Evolutionary conservation across 2,329 filamentous ascomycete genomes (phyloP), one percentile per base, ranked within the genome.

Genomic region (Ophiostoma sp.): DNA sequence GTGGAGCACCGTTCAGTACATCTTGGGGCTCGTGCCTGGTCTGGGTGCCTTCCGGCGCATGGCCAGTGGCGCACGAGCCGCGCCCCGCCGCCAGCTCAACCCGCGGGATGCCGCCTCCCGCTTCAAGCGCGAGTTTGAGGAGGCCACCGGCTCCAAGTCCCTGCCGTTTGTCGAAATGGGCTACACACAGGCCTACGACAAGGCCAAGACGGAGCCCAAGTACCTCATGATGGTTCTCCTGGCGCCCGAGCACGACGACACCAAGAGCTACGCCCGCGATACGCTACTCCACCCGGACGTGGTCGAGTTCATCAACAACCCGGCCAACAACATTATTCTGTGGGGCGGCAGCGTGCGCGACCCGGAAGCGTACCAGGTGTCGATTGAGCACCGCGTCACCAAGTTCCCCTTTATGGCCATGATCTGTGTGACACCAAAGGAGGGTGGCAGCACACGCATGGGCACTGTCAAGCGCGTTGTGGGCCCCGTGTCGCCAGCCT

Each of bases 321-420:
- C 92, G 0, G 82, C 86, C 45, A 94, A 94, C 81, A 92, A 95
- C 79, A 88, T 98, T 39, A 85, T 98, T 48, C 82, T 99, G 2
- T 99, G 96, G 96, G 94, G 92, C 55, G 96, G 96, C 64, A 97
- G 94, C 77, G 92, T 98, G 0, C 89, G 94, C 76, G 96, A 99
- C 80, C 92, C 94, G 2, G 96, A 99, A 83, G 93, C 95, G 5
- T 98, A 97, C 81, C 94, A 98, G 80, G 94, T 98, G 55, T 90
- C 94, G n/a, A 88, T 89, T 15, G 94, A 95, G 63, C 89, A 98
- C 75, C 91, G 91, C 77, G 96, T 93, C 81, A 97, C 93, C 74
- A 97, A 97, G 80, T 98, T 96, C 78, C 96, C 96, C 11, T 98
- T 97, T 80, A 91, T 92, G 0, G 93, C 92, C 17, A 82, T 98